phyloP scores from a whole-genome alignment of 306 rosid species.

The Cucumis sativus region DNA sequence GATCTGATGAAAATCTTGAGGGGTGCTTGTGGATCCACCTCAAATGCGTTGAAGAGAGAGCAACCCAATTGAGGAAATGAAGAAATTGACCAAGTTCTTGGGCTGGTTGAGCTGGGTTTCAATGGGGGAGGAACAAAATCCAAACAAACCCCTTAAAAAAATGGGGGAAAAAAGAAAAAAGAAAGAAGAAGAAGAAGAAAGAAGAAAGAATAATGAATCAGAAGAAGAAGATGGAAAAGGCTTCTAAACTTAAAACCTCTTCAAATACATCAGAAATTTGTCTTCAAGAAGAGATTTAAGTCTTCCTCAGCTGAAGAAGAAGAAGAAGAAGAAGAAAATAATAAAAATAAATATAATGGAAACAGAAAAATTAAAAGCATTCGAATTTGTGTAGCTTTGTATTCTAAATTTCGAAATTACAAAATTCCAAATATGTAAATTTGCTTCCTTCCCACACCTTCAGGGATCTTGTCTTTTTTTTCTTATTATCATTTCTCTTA shows the following conservation, averaged over 20 bases:
- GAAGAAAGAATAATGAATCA: conserved; percentile 6
- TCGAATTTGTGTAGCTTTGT: neutral
- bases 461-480: neutral
- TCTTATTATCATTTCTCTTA: too few relatives aligned
- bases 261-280: conserved; percentile 20
- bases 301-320: conserved; percentile 20
- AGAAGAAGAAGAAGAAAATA: neutral
- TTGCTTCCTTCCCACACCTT: conserved; percentile 8
- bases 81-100: conserved; percentile 24
- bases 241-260: conserved; percentile 23
- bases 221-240: conserved; percentile 12
- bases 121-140: conserved; percentile 11
- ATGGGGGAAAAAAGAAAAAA: neutral
- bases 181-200: neutral
- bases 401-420: conserved; percentile 7
- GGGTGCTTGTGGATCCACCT: conserved; percentile 48
- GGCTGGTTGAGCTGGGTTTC: conserved; percentile 9
- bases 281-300: conserved; percentile 28
- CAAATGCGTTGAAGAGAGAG: conserved; percentile 14
- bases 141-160: conserved; percentile 3
- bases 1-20: conserved; percentile 53
- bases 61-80: conserved; percentile 20
- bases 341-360: neutral
- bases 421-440: neutral
- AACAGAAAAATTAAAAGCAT: neutral